Percentiles rank a stretch among this genome's conserved stretches.
Conservation (phyloP, 2,329 filamentous ascomycete genomes). For the Achaetomium macrosporum region DNA sequence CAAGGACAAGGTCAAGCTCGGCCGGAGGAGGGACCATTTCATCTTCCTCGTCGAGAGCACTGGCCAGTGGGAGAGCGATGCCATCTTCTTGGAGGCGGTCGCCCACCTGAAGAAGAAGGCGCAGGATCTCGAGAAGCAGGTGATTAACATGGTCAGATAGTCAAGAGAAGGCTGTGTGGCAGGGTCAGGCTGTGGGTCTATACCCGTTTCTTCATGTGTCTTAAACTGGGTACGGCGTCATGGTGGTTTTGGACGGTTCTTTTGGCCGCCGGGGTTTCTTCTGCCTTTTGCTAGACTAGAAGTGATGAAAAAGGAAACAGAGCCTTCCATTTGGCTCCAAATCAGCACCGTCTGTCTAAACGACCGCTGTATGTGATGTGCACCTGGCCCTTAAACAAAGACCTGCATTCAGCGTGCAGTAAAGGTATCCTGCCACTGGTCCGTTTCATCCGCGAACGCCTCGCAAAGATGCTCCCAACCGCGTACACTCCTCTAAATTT, state of each 20-base stretch:
- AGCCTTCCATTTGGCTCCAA: not conserved
- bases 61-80: slow-evolving; percentile 90
- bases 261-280: slow-evolving; percentile 5
- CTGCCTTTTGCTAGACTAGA: not conserved
- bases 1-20: slow-evolving; percentile 89
- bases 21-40: slow-evolving; percentile 87
- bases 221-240: slow-evolving; percentile 20
- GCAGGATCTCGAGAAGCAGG: slow-evolving; percentile 62
- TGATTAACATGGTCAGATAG: slow-evolving; percentile 57
- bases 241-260: slow-evolving; percentile 4
- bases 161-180: not conserved
- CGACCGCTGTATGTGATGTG: not conserved
- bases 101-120: slow-evolving; percentile 83
- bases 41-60: slow-evolving; percentile 95
- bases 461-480: slow-evolving; percentile 11
- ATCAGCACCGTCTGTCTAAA: not conserved
- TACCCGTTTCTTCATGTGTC: slow-evolving; percentile 16
- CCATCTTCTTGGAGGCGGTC: slow-evolving; percentile 85
- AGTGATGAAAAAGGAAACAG: not conserved
- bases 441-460: slow-evolving; percentile 4
- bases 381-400: not conserved
- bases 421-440: slow-evolving; percentile 1
- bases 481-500: not conserved
- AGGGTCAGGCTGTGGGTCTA: slow-evolving; percentile 5
- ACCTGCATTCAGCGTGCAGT: not conserved